Evolutionary conservation across 768 basidiomycete species (phyloP).

Genomic region (Hirschioporus abietinus): DNA sequence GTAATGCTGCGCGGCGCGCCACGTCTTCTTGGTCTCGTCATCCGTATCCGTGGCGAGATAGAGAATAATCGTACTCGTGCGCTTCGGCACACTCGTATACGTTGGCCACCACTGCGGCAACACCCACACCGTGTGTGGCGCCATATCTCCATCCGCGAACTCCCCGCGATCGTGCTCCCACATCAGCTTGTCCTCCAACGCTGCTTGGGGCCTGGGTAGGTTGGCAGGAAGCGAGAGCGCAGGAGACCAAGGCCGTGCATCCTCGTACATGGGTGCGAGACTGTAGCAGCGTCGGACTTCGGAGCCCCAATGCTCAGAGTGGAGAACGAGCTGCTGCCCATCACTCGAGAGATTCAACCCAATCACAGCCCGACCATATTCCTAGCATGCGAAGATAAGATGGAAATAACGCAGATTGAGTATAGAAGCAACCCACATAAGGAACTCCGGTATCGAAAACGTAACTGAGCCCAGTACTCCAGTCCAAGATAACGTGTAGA

Average conservation of each 20-base stretch:
- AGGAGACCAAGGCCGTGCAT: not conserved
- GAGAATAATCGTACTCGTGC: not conserved
- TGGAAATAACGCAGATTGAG: not conserved
- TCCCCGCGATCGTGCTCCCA: conserved; percentile 1
- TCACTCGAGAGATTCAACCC: not conserved
- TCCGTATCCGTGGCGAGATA: not conserved
- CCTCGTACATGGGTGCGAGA: not conserved
- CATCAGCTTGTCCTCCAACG: not conserved
- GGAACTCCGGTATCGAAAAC: not conserved
- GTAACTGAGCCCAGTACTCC: not conserved
- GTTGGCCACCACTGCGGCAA: not conserved
- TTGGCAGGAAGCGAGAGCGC: not conserved
- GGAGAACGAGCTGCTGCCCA: not conserved
- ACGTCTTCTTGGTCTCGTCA: not conserved
- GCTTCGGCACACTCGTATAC: not conserved
- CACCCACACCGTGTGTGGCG: not conserved
- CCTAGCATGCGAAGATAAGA: not conserved
- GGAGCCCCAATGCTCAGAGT: not conserved
- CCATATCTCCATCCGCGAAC: not conserved
- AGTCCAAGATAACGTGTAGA: not conserved
- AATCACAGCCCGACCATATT: not conserved
- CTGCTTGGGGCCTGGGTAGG: not conserved
- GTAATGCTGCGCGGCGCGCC: not conserved
- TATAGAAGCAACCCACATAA: not conserved
- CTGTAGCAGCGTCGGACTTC: not conserved